These are phyloP conservation scores for Rosa multiflora DNA, from an alignment of 306 rosid genomes.

Conservation along the genomic window DNA sequence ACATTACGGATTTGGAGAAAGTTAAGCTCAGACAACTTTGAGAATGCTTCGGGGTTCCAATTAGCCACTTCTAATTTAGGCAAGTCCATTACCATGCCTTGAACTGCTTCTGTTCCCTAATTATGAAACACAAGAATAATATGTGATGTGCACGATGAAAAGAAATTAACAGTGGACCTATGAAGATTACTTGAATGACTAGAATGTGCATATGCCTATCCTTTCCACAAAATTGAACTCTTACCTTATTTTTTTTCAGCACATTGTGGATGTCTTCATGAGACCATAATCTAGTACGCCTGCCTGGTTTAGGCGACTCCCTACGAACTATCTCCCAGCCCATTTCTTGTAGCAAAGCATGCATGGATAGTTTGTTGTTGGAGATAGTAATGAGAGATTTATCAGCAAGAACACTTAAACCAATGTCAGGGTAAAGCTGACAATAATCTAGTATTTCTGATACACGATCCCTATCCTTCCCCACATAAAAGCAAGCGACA, in stretches of 20 bases:
- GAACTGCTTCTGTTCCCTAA: background rate
- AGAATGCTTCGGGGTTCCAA: background rate
- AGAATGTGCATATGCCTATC: background rate
- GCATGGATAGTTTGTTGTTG: constrained; percentile 18
- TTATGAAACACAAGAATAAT: background rate
- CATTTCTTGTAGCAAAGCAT: constrained; percentile 41
- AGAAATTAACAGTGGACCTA: too few species aligned
- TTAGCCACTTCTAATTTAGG: background rate
- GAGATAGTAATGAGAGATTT: constrained; percentile 1
- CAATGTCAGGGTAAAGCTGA: background rate
- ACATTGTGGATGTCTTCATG: background rate
- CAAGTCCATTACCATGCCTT: background rate
- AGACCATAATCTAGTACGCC: background rate
- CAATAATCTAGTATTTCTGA: background rate
- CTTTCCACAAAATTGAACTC: background rate
- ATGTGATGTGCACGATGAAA: background rate
- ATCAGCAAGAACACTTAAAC: background rate
- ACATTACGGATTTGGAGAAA: background rate
- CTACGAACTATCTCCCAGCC: constrained; percentile 28
- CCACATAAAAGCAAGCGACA: background rate
- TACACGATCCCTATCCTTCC: background rate
- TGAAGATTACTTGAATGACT: background rate
- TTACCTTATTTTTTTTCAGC: background rate
- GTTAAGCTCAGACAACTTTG: background rate
- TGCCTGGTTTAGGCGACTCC: constrained; percentile 11